phyloP scores from a whole-genome alignment of 2,329 filamentous ascomycete genomes.

The Pseudogymnoascus destructans region DNA sequence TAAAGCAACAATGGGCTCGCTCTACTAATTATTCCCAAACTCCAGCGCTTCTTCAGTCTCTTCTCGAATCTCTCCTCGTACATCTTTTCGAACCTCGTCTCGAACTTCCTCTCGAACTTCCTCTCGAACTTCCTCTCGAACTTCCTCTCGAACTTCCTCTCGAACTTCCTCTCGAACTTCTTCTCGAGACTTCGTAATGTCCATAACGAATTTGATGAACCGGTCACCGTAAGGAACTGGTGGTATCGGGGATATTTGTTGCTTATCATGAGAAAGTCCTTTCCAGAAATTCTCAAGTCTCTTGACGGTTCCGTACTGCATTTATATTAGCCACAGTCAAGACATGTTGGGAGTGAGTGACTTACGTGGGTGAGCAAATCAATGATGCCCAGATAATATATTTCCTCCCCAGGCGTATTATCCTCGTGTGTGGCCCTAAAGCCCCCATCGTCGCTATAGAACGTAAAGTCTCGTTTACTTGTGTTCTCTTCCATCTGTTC shows the following conservation, averaged over 20 bases:
- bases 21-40: not conserved
- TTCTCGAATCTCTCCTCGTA: not conserved
- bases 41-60: not conserved
- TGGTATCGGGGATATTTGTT: constrained; percentile 83
- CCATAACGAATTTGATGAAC: constrained; percentile 83
- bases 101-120: constrained; percentile 34
- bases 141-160: not conserved
- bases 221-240: constrained; percentile 86
- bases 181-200: constrained; percentile 81
- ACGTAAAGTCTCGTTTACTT: constrained; percentile 59
- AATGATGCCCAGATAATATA: constrained; percentile 97
- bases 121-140: constrained; percentile 41
- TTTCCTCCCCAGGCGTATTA: constrained; percentile 70
- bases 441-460: constrained; percentile 88
- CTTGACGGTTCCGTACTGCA: constrained; percentile 83
- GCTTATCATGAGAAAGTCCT: constrained; percentile 69
- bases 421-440: constrained; percentile 88
- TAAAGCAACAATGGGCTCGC: not conserved
- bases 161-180: constrained; percentile 34
- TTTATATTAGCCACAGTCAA: constrained; percentile 14
- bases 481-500: constrained; percentile 70
- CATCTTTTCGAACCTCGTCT: not conserved
- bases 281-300: constrained; percentile 97
- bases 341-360: constrained; percentile 19
- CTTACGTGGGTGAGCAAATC: constrained; percentile 94